phyloP scores from a whole-genome alignment of 1,284 basidiomycete species.

The Austropuccinia psidii region DNA sequence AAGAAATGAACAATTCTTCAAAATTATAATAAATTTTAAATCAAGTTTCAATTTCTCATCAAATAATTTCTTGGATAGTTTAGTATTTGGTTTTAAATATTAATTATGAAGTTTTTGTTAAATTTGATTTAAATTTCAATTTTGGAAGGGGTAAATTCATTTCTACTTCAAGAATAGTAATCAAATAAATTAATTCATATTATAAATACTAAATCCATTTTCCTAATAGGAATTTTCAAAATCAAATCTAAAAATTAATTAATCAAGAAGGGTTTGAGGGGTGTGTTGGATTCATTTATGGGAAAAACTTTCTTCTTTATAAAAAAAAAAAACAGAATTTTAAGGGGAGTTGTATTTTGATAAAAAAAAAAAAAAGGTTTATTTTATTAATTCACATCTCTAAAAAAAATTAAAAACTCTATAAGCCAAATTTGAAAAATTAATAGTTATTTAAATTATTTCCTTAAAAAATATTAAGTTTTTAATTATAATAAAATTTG shows the following conservation, averaged over 20 bases:
- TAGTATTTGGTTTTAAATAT: background rate
- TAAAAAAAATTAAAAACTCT: background rate
- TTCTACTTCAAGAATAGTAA: background rate
- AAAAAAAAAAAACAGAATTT: background rate
- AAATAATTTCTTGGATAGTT: background rate
- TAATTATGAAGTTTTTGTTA: background rate
- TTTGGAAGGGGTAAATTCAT: background rate
- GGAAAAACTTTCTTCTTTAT: background rate
- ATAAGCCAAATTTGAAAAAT: background rate
- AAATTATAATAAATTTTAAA: too few species aligned
- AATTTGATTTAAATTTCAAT: background rate
- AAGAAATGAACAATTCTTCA: too few species aligned
- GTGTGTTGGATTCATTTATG: background rate
- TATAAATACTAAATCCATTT: background rate
- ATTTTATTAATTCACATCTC: background rate
- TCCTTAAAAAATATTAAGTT: background rate
- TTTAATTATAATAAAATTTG: background rate
- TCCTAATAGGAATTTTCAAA: background rate
- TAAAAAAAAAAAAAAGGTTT: background rate
- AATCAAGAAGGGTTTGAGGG: slow-evolving; percentile 4
- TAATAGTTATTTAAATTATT: slow-evolving; percentile 9
- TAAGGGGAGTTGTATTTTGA: slow-evolving; percentile 11
- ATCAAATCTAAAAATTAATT: background rate
- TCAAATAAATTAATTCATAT: background rate
- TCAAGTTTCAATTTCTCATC: background rate